Evolutionary conservation across 495 filamentous ascomycete species (phyloP).

Genomic region (Penicillium nucicola): DNA sequence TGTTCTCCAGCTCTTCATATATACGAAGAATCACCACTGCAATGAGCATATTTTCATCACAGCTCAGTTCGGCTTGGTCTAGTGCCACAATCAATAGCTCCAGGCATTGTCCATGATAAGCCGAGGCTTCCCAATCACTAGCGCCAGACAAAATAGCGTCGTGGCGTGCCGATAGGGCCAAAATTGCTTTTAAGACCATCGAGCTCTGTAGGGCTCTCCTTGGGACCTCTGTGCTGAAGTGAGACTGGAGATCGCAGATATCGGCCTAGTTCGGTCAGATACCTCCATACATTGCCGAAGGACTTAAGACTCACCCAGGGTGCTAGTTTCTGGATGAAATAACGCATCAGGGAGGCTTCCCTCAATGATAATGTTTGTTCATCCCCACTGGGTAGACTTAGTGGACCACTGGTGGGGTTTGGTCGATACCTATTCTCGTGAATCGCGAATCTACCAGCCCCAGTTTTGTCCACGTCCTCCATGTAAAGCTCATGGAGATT

Average conservation of each 20-base stretch:
- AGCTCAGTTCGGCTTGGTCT: slow-evolving; percentile 24
- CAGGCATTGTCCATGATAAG: slow-evolving; percentile 37
- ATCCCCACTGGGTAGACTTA: background rate
- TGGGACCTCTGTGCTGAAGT: slow-evolving; percentile 36
- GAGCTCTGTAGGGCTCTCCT: slow-evolving; percentile 29
- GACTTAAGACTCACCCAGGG: slow-evolving; percentile 25
- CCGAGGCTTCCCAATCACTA: slow-evolving; percentile 36
- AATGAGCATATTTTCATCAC: slow-evolving; percentile 33
- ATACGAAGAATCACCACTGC: slow-evolving; percentile 38
- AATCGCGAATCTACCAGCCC: background rate
- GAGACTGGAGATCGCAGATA: slow-evolving; percentile 33
- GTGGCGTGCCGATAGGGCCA: slow-evolving; percentile 33
- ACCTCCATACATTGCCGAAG: background rate
- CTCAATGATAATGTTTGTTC: slow-evolving; percentile 18
- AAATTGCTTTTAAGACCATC: slow-evolving; percentile 34
- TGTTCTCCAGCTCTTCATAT: slow-evolving; percentile 36
- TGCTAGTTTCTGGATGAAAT: slow-evolving; percentile 34
- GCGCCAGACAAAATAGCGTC: slow-evolving; percentile 29
- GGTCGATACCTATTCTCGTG: background rate
- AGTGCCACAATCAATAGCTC: slow-evolving; percentile 32
- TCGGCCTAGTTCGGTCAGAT: slow-evolving; percentile 21
- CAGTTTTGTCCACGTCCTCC: background rate
- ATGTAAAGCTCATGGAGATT: background rate
- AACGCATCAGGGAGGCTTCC: slow-evolving; percentile 33
- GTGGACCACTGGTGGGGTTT: background rate